Evolutionary conservation across 176 grass and related monocot genomes (phyloP).

Genomic region (Rhynchospora breviuscula): DNA sequence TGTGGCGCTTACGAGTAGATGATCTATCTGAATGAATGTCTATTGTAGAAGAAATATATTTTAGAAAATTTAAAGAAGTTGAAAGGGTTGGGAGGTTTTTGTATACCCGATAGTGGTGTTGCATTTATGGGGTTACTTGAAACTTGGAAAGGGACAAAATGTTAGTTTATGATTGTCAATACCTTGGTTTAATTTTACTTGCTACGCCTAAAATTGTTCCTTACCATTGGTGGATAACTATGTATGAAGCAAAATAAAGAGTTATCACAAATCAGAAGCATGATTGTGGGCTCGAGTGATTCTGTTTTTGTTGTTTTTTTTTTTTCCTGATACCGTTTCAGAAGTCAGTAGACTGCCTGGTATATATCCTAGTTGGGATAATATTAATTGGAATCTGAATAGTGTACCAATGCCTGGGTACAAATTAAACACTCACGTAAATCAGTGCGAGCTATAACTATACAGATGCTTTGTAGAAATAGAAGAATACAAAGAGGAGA

Average conservation of each 20-base stretch:
- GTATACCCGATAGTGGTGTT: neutral
- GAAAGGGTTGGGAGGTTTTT: slow-evolving; percentile 8
- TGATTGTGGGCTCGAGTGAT: too few species aligned
- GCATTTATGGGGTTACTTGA: neutral
- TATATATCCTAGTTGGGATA: too few species aligned
- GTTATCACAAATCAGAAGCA: slow-evolving; percentile 2
- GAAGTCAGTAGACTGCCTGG: too few species aligned
- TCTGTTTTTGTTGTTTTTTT: too few species aligned
- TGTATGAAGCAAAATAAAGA: neutral
- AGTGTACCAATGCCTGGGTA: too few species aligned
- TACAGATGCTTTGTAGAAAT: too few species aligned
- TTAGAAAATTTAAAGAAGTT: neutral
- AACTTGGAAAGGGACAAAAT: neutral
- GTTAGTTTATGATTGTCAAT: neutral
- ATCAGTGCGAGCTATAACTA: too few species aligned
- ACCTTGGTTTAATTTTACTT: neutral
- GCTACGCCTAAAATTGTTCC: neutral
- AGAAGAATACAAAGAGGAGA: too few species aligned
- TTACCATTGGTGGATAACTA: neutral
- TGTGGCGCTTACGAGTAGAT: neutral
- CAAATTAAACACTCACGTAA: too few species aligned
- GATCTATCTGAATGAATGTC: too few species aligned
- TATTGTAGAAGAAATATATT: slow-evolving; percentile 26
- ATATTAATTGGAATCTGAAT: too few species aligned
- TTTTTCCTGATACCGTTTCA: too few species aligned